Conservation (phyloP, 2,329 filamentous ascomycete species). For the Colletotrichum lentis region DNA sequence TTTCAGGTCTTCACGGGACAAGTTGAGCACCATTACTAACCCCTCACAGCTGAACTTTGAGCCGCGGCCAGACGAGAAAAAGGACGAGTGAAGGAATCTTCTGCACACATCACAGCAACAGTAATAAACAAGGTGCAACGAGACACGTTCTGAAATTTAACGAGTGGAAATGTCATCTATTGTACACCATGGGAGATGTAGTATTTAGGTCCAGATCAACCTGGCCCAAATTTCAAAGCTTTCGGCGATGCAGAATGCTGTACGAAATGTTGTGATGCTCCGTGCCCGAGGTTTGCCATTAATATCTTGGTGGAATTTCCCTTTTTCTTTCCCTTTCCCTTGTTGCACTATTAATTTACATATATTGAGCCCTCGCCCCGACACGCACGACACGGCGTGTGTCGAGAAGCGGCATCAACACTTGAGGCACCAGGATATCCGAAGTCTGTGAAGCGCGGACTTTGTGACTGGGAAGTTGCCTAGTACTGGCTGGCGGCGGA, state of each 20-base stretch:
- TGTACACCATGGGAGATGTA: conserved; percentile 37
- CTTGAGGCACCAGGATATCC: neutral
- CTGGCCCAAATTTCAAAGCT: conserved; percentile 13
- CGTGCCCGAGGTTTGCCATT: neutral
- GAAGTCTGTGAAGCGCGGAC: neutral
- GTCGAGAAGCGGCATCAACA: neutral
- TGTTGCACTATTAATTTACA: conserved; percentile 31
- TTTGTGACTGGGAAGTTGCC: neutral
- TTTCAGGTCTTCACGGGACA: neutral
- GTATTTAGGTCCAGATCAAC: conserved; percentile 1
- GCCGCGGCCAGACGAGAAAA: conserved; percentile 66
- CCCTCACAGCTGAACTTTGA: conserved; percentile 70
- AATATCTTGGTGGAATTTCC: conserved; percentile 7
- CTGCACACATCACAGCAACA: too few species aligned
- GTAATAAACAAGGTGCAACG: neutral
- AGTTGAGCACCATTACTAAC: conserved; percentile 42
- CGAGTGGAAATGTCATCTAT: conserved; percentile 38
- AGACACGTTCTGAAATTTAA: neutral
- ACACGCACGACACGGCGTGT: neutral
- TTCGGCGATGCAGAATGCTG: conserved; percentile 20
- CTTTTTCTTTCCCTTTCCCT: neutral
- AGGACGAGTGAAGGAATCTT: conserved; percentile 36
- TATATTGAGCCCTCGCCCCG: neutral
- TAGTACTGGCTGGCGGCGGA: conserved; percentile 77
- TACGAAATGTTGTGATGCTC: conserved; percentile 18